Evolutionary conservation across 2,329 filamentous ascomycete genomes (phyloP).

Genomic region (Pseudocercospora fuligena): DNA sequence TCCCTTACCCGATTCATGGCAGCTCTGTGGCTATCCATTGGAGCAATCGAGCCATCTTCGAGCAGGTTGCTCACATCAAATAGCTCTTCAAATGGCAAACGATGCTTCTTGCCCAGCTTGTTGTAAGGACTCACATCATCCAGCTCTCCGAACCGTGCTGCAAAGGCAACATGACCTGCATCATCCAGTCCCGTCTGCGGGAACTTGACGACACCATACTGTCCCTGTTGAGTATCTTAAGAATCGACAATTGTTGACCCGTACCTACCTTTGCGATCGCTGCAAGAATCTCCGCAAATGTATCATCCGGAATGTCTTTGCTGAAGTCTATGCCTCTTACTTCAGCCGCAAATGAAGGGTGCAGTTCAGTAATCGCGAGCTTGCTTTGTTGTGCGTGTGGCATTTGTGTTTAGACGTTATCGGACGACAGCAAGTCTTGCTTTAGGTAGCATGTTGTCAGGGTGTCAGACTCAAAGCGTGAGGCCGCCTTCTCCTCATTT

Average conservation of each 20-base stretch:
- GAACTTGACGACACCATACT: slow-evolving; percentile 61
- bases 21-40: slow-evolving; percentile 46
- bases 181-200: slow-evolving; percentile 58
- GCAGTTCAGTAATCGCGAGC: slow-evolving; percentile 23
- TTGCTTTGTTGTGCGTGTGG: slow-evolving; percentile 26
- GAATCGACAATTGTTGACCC: background rate
- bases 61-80: slow-evolving; percentile 64
- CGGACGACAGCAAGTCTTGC: background rate
- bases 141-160: slow-evolving; percentile 57
- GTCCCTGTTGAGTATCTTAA: background rate
- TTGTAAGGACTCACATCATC: slow-evolving; percentile 60
- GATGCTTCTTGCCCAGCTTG: slow-evolving; percentile 51
- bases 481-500: background rate
- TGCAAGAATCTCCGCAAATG: slow-evolving; percentile 28
- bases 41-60: slow-evolving; percentile 52
- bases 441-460: background rate
- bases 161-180: slow-evolving; percentile 57
- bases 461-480: background rate
- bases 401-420: slow-evolving; percentile 13
- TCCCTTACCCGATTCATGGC: slow-evolving; percentile 40
- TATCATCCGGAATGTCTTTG: slow-evolving; percentile 22
- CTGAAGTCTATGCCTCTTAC: slow-evolving; percentile 24
- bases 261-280: slow-evolving; percentile 29
- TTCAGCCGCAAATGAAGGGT: slow-evolving; percentile 27
- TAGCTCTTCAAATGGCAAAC: slow-evolving; percentile 56